Evolutionary conservation across 2,329 filamentous ascomycete species (phyloP).

Genomic region (Microascus cirrosus): DNA sequence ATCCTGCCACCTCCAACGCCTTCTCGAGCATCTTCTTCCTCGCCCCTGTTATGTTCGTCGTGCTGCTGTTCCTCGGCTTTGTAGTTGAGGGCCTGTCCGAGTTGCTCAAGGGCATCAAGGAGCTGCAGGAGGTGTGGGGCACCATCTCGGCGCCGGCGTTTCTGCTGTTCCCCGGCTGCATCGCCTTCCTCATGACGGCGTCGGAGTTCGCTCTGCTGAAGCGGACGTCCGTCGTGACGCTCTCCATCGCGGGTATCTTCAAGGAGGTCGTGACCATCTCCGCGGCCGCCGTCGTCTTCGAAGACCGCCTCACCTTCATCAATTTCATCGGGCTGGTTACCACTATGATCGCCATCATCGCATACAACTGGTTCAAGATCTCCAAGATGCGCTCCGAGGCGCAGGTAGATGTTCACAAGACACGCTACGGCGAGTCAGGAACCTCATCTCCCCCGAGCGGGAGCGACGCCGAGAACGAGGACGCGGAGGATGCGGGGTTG

Average conservation of each 20-base stretch:
- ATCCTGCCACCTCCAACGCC: conserved; percentile 89
- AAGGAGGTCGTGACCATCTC: conserved; percentile 96
- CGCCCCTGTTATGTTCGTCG: conserved; percentile 91
- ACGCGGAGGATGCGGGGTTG: conserved; percentile 34
- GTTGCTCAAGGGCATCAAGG: conserved; percentile 53
- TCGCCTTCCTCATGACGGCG: conserved; percentile 94
- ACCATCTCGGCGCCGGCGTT: conserved; percentile 54
- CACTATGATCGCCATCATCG: conserved; percentile 74
- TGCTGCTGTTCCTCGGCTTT: conserved; percentile 68
- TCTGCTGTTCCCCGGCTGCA: conserved; percentile 76
- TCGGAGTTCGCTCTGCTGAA: conserved; percentile 92
- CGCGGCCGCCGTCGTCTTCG: conserved; percentile 77
- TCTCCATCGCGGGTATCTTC: conserved; percentile 96
- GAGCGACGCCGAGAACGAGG: conserved; percentile 30
- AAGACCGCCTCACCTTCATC: conserved; percentile 76
- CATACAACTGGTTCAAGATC: conserved; percentile 95
- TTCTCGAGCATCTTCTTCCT: conserved; percentile 97
- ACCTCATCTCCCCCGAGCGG: conserved; percentile 18
- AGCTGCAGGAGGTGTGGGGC: conserved; percentile 59
- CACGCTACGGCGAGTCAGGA: conserved; percentile 16
- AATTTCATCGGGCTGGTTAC: conserved; percentile 82
- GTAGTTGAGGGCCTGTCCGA: conserved; percentile 70
- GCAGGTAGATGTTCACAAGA: conserved; percentile 34
- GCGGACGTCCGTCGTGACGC: conserved; percentile 88
- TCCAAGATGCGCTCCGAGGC: conserved; percentile 77